phyloP scores from a whole-genome alignment of 1,139 yeast genomes.

The Kurtzmaniella quercitrusa region DNA sequence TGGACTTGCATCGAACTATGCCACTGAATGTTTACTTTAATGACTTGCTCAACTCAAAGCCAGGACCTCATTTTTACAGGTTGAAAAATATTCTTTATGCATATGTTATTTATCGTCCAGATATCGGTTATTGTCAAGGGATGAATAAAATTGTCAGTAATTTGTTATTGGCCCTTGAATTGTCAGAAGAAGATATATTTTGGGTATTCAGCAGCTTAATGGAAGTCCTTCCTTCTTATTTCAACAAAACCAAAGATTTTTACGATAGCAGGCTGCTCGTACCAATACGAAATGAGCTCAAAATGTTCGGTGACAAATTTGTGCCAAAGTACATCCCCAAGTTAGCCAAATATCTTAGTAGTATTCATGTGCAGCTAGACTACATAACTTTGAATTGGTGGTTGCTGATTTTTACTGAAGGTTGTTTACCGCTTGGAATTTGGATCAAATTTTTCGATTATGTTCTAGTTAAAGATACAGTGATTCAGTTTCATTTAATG shows the following conservation, averaged over 20 bases:
- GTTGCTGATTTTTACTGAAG: conserved; percentile 50
- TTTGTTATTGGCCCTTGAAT: conserved; percentile 33
- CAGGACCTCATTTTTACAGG: conserved; percentile 52
- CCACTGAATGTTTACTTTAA: conserved; percentile 53
- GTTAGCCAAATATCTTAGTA: conserved; percentile 32
- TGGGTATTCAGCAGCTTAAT: conserved; percentile 52
- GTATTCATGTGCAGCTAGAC: conserved; percentile 42
- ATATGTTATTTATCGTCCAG: conserved; percentile 46
- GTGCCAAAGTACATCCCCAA: conserved; percentile 33
- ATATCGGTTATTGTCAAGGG: conserved; percentile 59
- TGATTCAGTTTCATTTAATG: conserved; percentile 10
- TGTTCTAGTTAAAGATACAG: conserved; percentile 21
- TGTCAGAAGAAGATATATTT: conserved; percentile 51
- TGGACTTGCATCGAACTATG: conserved; percentile 55
- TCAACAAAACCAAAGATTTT: conserved; percentile 7
- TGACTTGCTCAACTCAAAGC: conserved; percentile 33
- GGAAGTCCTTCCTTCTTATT: conserved; percentile 41
- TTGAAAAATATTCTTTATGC: conserved; percentile 50
- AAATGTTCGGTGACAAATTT: conserved; percentile 17
- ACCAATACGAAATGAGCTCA: conserved; percentile 40
- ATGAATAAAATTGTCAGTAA: conserved; percentile 61
- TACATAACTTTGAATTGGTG: conserved; percentile 59
- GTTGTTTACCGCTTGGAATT: conserved; percentile 48
- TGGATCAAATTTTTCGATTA: conserved; percentile 54
- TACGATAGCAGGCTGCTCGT: conserved; percentile 40